Conservation (phyloP, 2,329 filamentous ascomycete genomes). For the Trichoderma sp. region DNA sequence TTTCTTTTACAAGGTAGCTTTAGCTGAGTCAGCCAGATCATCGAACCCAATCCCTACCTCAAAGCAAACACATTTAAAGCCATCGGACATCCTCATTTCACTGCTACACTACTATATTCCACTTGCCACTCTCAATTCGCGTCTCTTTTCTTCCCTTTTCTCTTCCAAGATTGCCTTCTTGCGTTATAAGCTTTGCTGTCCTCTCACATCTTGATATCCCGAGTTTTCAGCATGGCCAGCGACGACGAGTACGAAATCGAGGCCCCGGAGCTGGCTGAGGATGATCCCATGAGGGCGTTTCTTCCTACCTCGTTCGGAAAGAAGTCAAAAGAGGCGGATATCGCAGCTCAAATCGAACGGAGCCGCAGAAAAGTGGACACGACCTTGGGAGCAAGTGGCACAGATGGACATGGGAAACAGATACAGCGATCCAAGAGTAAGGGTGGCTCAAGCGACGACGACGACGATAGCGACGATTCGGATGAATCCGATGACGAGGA, state of each 20-base stretch:
- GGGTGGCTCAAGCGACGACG: constrained; percentile 43
- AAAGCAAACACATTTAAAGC: background rate
- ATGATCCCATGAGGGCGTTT: constrained; percentile 74
- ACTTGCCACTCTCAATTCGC: constrained; percentile 23
- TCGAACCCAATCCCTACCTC: background rate
- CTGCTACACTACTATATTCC: background rate
- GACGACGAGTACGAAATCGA: constrained; percentile 62
- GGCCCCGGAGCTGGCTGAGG: constrained; percentile 52
- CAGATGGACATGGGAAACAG: constrained; percentile 23
- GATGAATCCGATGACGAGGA: constrained; percentile 73
- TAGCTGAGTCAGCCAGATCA: background rate
- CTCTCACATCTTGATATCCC: constrained; percentile 18
- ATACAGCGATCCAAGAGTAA: constrained; percentile 25
- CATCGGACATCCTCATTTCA: background rate
- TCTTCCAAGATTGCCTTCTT: background rate
- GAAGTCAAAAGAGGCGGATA: constrained; percentile 69
- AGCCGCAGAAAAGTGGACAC: constrained; percentile 60
- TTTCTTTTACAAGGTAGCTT: background rate
- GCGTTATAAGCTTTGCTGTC: too few species aligned
- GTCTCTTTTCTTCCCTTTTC: constrained; percentile 14
- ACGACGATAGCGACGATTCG: constrained; percentile 49
- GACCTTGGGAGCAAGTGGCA: constrained; percentile 1
- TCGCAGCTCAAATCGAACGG: constrained; percentile 78
- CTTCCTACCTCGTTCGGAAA: constrained; percentile 86
- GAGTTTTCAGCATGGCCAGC: constrained; percentile 53